Evolutionary conservation across 306 rosid species (phyloP), one percentile per base, ranked within the genome.

Genomic region (Aeschynomene evenia): DNA sequence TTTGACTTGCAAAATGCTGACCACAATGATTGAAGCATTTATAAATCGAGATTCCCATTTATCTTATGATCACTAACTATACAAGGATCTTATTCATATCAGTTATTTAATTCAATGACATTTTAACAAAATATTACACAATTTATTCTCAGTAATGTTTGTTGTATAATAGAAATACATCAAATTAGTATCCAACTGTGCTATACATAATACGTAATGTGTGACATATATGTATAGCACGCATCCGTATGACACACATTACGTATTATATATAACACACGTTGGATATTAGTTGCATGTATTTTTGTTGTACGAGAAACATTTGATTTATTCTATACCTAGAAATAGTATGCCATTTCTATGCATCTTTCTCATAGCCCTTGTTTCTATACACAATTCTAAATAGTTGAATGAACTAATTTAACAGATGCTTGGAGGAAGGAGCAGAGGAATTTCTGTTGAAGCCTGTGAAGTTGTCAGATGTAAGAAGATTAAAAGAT

Each of bases 361-460:
- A 6, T 43, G 33, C 40, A 42, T 7, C 46, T 16, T 15, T 39
- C n/a, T 46, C 18, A 2, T 46, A 28, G 24, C 26, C 46, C 5
- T 9, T 22, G 3, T 46, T 43, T 22, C 19, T 23, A 9, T 63
- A 15, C 39, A 53, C 39, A 29, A 18, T 49, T 61, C 45, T 68
- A 57, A 62, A 58, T 11, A 43, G 55, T 40, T 76, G 13, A 39
- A 28, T 16, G 11, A 19, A 45, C 23, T 43, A 14, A 62, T 65
- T n/a, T 42, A n/a, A 1, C 83, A 94, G 99, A 8, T 94, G 99
- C 71, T 73, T 94, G 50, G 97, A 94, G 86, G 99, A 91, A 91
- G 99, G 99, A 59, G 99, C 99, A 5, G 92, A 94, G 72, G 99
- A 88, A 11, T 94, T 84, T 51, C 79, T 94, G 16, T 72, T 94